phyloP scores from a whole-genome alignment of 805 yeast genomes.

The Pichia membranifaciens region DNA sequence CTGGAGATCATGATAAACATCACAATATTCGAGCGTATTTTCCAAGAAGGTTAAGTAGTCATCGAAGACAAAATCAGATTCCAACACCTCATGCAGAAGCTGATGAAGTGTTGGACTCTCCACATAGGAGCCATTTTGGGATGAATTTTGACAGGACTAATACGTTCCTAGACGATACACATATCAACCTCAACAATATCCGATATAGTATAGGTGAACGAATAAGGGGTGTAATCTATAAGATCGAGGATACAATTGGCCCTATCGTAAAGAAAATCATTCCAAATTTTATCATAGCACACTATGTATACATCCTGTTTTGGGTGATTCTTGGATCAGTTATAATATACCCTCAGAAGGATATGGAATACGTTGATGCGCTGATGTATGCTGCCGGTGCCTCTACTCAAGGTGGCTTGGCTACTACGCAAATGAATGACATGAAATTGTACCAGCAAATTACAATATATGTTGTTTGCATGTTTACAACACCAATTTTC shows the following conservation, averaged over 20 bases:
- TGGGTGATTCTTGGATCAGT: constrained; percentile 65
- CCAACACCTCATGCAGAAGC: no score
- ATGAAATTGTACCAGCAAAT: constrained; percentile 76
- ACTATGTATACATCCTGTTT: constrained; percentile 62
- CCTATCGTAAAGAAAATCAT: constrained; percentile 39
- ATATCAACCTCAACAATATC: constrained; percentile 15
- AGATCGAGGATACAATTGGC: constrained; percentile 31
- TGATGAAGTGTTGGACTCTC: no score
- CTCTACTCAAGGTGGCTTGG: constrained; percentile 87
- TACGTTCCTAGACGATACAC: constrained; percentile 11
- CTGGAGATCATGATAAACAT: no score
- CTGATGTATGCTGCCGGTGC: constrained; percentile 73
- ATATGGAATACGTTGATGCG: constrained; percentile 67
- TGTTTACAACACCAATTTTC: constrained; percentile 78
- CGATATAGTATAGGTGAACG: constrained; percentile 24
- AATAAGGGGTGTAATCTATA: constrained; percentile 34
- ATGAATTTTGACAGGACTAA: constrained; percentile 3
- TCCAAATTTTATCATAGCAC: constrained; percentile 58
- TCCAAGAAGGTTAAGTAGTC: no score
- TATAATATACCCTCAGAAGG: constrained; percentile 67
- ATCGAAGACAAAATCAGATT: no score
- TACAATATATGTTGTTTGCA: constrained; percentile 53
- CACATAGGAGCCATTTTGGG: background rate
- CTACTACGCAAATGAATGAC: constrained; percentile 64
- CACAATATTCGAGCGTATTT: no score